Base-by-base conservation (phyloP, 1,284 basidiomycete genomes). In the Rhizoctonia solani region DNA sequence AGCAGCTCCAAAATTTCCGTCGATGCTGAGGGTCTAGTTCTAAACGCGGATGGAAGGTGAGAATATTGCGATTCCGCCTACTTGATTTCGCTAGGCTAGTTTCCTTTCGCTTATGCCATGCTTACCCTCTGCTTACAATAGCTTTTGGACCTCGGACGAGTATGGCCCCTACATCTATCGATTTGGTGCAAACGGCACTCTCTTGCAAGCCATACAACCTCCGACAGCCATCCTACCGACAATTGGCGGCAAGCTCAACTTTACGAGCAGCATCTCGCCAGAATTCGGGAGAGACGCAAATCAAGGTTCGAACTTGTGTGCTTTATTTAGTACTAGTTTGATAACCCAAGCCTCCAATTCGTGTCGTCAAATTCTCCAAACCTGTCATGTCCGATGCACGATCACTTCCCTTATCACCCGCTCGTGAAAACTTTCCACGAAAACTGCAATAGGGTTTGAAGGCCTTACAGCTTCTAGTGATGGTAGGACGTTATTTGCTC, bases 101-200 rank as follows among this genome's bases (percentile, higher is more conserved):
- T 30, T 53, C 50, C 9, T 30, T 32, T 53, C 21, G 13, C 21
- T 53, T 29, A 23, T 30, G 25, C 27, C 42, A 19, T 41, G 39
- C 49, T 63, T 47, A 30, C 32, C 4, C 23, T 59, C 54, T 39
- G 34, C 4, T 56, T 52, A 52, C 34, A 37, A 19, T 47, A 85
- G 83, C 0, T 85, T 80, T 74, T 88, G 84, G 83, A 77, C 83
- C 25, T 84, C 83, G 67, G 87, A 89, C 71, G 85, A 89, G 76
- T 89, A 89, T 73, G 87, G 86, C 0, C 86, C 88, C 3, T 87
- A 87, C 73, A 83, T 89, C 73, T 87, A 88, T 74, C 79, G 78
- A 27, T 84, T 82, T 76, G 77, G 79, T 1, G 73, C 76, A 0
- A 73, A 73, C 11, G 85, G 84, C 2, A 71, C 79, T 1, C 76